phyloP scores from a whole-genome alignment of 2,329 filamentous ascomycete genomes.

The Xenosphaeropsis pyriputrescens region DNA sequence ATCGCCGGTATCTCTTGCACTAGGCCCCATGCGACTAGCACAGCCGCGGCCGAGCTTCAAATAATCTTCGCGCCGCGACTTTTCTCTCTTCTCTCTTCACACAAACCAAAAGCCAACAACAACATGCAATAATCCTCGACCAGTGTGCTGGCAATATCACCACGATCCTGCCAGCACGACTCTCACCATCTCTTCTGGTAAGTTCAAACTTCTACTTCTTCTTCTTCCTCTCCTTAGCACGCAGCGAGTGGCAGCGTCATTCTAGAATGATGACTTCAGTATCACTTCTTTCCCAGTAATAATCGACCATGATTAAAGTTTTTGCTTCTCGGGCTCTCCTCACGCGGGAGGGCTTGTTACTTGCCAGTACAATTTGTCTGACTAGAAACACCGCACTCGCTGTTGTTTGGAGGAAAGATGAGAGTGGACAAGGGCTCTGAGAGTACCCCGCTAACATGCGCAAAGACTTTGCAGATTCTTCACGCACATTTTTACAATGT shows the following conservation, averaged over 20 bases:
- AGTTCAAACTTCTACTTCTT: too few species aligned
- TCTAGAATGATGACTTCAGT: slow-evolving; percentile 56
- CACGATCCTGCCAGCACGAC: too few species aligned
- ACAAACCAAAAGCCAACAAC: too few species aligned
- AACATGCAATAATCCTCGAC: too few species aligned
- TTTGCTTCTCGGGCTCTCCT: slow-evolving; percentile 48
- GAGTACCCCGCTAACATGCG: neutral
- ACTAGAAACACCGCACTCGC: slow-evolving; percentile 20
- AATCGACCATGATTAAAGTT: slow-evolving; percentile 77
- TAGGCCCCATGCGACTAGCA: too few species aligned
- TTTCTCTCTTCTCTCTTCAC: slow-evolving; percentile 1
- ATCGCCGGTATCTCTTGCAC: too few species aligned
- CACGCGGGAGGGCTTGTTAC: slow-evolving; percentile 56
- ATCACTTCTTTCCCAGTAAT: slow-evolving; percentile 78
- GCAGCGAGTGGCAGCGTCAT: neutral
- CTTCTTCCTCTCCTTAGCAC: too few species aligned
- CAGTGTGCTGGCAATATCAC: too few species aligned
- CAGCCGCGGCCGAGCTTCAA: neutral
- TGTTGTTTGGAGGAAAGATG: neutral
- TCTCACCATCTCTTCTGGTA: too few species aligned
- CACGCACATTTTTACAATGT: neutral
- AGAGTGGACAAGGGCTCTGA: too few species aligned
- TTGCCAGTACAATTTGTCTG: slow-evolving; percentile 84
- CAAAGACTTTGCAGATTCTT: neutral
- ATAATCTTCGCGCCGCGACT: neutral